Evolutionary conservation across 352 stramenopile species (phyloP), one percentile per base, ranked within the genome.

Genomic region (Globisporangium irregulare): DNA sequence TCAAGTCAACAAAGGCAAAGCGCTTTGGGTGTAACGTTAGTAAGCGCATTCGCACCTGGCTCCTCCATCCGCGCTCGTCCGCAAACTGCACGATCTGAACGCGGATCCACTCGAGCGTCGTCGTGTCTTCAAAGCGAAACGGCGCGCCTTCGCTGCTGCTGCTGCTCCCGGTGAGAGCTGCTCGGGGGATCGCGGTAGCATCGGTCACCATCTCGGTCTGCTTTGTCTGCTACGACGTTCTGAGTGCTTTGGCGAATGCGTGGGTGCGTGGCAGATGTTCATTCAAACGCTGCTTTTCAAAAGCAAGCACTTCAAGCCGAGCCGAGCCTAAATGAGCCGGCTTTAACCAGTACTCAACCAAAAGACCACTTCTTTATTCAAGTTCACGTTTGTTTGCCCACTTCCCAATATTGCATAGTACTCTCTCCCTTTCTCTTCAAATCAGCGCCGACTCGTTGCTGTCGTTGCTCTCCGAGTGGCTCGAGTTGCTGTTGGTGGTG

Each of bases 11-110:
- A 34, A 32, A 53, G 8, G 18, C 29, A 34, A 46, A 36, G 32
- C 32, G 32, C 32, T 36, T 36, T 36, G 20, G 48, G 43, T 5
- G 43, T 22, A 6, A 32, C 3, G 2, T 32, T 32, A 32, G 6
- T 2, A 36, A 18, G 24, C 10, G 3, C 53, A 12, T 6, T 6
- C 36, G n/a, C 27, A 65, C 59, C 59, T 64, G 27, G 46, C 78
- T 76, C 83, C 50, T 79, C 81, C 81, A 90, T 36, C 81, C 79
- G 25, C 81, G 78, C 58, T 86, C 80, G 5, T 87, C 77, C 14
- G 79, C 75, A 73, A 86, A 86, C 27, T 76, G 65, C 10, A 71
- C 78, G 59, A 87, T 77, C 24, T 77, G 77, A 32, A 74, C 73
- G 10, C 82, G 81, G 58, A 90, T 72, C 41, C 67, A 69, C 63